Percentiles rank a stretch among this genome's conserved stretches.
phyloP scores from a whole-genome alignment of 23 red algal genomes.

The Gracilaria caudata region DNA sequence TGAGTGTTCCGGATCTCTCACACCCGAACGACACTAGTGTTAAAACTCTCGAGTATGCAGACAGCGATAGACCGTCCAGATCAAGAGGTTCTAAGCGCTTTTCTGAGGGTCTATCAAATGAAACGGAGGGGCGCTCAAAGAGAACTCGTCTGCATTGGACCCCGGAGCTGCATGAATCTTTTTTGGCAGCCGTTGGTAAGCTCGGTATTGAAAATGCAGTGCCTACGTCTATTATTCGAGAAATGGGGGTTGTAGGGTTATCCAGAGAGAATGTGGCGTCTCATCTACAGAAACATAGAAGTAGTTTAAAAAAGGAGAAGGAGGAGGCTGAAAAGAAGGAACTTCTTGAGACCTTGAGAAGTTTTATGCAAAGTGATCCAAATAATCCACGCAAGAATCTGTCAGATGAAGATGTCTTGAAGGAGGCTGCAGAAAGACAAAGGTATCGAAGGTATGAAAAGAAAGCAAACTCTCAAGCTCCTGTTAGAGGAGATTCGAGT shows the following conservation, averaged over 20 bases:
- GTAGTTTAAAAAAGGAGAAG: constrained; percentile 5
- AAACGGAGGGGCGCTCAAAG: constrained; percentile 9
- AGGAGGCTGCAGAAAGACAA: background rate
- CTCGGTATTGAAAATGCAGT: constrained; percentile 9
- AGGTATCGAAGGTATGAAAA: background rate
- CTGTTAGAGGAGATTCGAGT: background rate
- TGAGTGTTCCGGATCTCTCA: background rate
- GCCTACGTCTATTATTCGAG: constrained; percentile 20
- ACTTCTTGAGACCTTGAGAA: background rate
- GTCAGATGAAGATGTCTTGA: constrained; percentile 14
- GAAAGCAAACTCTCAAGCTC: background rate
- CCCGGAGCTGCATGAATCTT: constrained; percentile 10
- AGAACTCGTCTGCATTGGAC: constrained; percentile 9
- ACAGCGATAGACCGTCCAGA: background rate
- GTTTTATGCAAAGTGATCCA: constrained; percentile 10
- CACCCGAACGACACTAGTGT: background rate
- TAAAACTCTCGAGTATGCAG: background rate
- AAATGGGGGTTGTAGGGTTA: constrained; percentile 24
- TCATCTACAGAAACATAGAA: constrained; percentile 18
- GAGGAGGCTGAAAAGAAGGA: constrained; percentile 6
- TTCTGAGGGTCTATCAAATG: constrained; percentile 4
- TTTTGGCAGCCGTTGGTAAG: constrained; percentile 3
- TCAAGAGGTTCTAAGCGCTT: constrained; percentile 12
- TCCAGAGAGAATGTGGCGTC: constrained; percentile 16
- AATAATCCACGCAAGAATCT: constrained; percentile 4